Evolutionary conservation across 495 filamentous ascomycete genomes (phyloP).

Genomic region (Xylaria scruposa): DNA sequence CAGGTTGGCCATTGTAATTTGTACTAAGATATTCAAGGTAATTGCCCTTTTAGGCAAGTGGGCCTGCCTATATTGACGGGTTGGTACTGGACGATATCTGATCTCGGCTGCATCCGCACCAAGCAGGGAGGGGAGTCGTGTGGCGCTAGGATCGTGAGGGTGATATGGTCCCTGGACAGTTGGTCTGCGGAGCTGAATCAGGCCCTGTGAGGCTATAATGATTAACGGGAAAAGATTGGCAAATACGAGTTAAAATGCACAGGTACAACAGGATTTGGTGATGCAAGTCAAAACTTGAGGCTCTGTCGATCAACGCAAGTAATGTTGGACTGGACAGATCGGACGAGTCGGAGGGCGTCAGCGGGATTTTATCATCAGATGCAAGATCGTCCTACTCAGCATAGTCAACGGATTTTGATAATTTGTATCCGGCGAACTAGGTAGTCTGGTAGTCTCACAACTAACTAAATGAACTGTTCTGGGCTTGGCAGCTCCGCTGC

Average conservation of each 20-base stretch:
- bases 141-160: background rate
- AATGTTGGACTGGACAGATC: slow-evolving; percentile 22
- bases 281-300: background rate
- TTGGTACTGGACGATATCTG: slow-evolving; percentile 4
- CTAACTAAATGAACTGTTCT: slow-evolving; percentile 1
- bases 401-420: background rate
- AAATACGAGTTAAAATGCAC: slow-evolving; percentile 5
- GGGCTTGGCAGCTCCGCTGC: slow-evolving; percentile 8
- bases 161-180: background rate
- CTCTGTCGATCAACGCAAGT: slow-evolving; percentile 25
- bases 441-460: background rate
- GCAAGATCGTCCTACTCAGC: background rate
- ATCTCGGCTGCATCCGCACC: slow-evolving; percentile 19
- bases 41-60: slow-evolving; percentile 32
- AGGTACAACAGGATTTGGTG: background rate
- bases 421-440: background rate
- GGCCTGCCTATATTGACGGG: slow-evolving; percentile 19
- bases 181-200: background rate
- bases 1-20: slow-evolving; percentile 32
- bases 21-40: slow-evolving; percentile 5
- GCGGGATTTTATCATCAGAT: slow-evolving; percentile 24
- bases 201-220: slow-evolving; percentile 2
- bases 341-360: slow-evolving; percentile 17
- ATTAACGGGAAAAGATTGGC: background rate
- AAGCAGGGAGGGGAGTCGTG: slow-evolving; percentile 6